Base-by-base conservation (phyloP, 768 basidiomycete genomes). In the Boletales sp. region DNA sequence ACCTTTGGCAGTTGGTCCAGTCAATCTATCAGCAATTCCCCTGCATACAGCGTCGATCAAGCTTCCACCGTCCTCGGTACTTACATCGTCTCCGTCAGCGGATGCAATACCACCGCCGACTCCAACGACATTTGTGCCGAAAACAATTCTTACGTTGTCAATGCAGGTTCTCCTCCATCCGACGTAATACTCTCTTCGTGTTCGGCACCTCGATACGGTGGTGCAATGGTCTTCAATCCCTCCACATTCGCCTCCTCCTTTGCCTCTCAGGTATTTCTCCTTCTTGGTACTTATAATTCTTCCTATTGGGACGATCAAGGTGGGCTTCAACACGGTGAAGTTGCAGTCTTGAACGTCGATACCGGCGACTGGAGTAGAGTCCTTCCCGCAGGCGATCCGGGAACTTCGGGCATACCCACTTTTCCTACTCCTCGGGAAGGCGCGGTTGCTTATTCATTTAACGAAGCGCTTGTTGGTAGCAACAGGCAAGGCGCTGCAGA, bases 311-410 rank as follows among this genome's bases (percentile, higher is more conserved):
- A 85, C 43, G 89, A 90, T 61, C 76, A 73, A 34, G 75, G 73
- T 29, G 81, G 81, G 2, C 71, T 83, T 15, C 64, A 71, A n/a
- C 70, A 72, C 1, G 90, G 90, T 31, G 90, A 91, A 76, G 81
- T 92, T 47, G 89, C 77, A 48, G 71, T 90, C 12, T 68, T 90
- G 35, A 80, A 88, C 54, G 72, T 75, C 30, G 69, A 74, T 31
- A 77, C 81, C 3, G 84, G 79, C 7, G 70, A 76, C 9, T 91
- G 87, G 90, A 82, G 80, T 41, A 79, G 89, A 56, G 65, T 88
- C 15, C 66, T 90, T 32, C 89, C 89, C 35, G 75, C 89, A 32
- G 87, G 87, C 32, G 88, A 91, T 62, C 89, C 90, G 38, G 62
- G 64, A 35, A 62, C 63, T 13, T 58, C 63, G 17, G 79, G 78